Conservation (phyloP, 2,329 filamentous ascomycete species). For the Alternaria sp. region DNA sequence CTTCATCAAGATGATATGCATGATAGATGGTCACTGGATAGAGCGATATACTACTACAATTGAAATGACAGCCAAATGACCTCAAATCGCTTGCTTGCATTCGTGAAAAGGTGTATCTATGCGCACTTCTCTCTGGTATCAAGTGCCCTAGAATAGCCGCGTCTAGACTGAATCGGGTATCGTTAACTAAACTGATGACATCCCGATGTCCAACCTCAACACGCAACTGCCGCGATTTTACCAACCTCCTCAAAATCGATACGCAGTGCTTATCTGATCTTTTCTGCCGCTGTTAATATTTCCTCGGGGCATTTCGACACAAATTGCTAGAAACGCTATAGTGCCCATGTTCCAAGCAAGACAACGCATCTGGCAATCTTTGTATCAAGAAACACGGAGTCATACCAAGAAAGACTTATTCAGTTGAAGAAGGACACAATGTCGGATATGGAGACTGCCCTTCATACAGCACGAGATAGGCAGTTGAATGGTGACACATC, state of each 20-base stretch:
- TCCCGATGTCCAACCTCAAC: conserved; percentile 4
- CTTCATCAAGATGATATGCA: conserved; percentile 21
- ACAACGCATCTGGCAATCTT: not conserved
- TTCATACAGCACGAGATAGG: conserved; percentile 19
- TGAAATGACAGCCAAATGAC: not conserved
- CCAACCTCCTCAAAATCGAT: not conserved
- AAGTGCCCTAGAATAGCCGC: conserved; percentile 15
- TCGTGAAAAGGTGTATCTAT: not conserved
- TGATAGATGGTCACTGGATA: conserved; percentile 12
- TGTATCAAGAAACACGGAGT: not conserved
- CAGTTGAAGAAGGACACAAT: conserved; percentile 8
- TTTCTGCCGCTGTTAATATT: not conserved
- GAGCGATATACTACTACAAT: conserved; percentile 15
- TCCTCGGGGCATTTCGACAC: rapidly evolving
- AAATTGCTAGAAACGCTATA: not conserved
- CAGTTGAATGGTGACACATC: conserved; percentile 8
- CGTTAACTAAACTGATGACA: conserved; percentile 9
- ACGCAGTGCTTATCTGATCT: not conserved
- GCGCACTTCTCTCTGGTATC: not conserved
- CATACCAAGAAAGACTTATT: not conserved
- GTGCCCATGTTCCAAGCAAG: not conserved
- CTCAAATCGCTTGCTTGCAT: not conserved
- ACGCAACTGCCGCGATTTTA: not conserved
- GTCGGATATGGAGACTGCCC: conserved; percentile 27
- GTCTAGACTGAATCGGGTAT: conserved; percentile 24